Evolutionary conservation across 1,139 yeast species (phyloP).

Genomic region (Entelexis paramagnoliae): DNA sequence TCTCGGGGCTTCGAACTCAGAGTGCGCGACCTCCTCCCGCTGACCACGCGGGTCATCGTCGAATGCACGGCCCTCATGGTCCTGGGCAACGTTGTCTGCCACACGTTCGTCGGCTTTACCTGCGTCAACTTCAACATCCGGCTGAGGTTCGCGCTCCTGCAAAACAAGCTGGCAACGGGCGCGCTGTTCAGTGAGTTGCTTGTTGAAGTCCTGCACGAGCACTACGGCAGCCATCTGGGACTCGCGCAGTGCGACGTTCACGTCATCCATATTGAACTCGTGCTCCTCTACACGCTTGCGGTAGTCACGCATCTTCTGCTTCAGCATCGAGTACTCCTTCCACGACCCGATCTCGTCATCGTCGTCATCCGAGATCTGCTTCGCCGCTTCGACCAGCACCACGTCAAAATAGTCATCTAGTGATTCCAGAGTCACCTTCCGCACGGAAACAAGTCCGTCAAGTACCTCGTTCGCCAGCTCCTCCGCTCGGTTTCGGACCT

Average conservation of each 20-base stretch:
- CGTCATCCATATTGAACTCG: slow-evolving; percentile 41
- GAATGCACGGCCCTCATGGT: neutral
- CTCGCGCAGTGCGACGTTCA: slow-evolving; percentile 46
- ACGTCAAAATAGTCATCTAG: slow-evolving; percentile 35
- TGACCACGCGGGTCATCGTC: neutral
- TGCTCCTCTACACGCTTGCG: slow-evolving; percentile 49
- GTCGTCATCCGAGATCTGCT: slow-evolving; percentile 35
- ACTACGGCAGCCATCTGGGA: slow-evolving; percentile 52
- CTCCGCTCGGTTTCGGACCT: slow-evolving; percentile 29
- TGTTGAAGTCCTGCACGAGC: slow-evolving; percentile 58
- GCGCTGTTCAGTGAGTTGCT: slow-evolving; percentile 58
- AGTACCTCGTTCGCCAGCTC: slow-evolving; percentile 30
- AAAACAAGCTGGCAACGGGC: slow-evolving; percentile 75
- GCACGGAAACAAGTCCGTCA: slow-evolving; percentile 31
- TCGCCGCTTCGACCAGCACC: slow-evolving; percentile 32
- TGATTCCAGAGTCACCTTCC: slow-evolving; percentile 32
- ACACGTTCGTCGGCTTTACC: neutral
- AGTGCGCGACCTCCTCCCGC: neutral
- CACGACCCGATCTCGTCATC: slow-evolving; percentile 52
- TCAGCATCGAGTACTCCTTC: slow-evolving; percentile 54
- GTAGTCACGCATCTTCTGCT: slow-evolving; percentile 43
- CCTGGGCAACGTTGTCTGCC: neutral
- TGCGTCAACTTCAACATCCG: neutral
- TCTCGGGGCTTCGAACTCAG: neutral
- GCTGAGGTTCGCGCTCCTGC: slow-evolving; percentile 39